Percentiles rank a stretch among this genome's conserved stretches.
Evolutionary conservation across 345 rosid species (phyloP).

Genomic region (Erucastrum elatum): DNA sequence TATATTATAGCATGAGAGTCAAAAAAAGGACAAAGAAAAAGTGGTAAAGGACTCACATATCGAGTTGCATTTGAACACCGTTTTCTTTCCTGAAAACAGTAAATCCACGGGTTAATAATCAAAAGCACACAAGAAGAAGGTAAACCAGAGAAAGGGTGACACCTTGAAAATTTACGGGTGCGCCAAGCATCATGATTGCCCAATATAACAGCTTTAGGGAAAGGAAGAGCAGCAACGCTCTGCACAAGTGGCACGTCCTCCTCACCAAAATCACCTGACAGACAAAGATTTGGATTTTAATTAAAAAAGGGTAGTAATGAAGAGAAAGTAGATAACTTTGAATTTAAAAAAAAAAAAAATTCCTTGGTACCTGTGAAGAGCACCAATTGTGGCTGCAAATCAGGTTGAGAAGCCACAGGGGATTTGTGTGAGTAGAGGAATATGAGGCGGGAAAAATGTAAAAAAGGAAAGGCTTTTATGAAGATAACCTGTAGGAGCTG

Average conservation of each 20-base stretch:
- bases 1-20: neutral
- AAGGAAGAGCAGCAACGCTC: conserved; percentile 57
- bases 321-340: conserved; percentile 14
- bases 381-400: conserved; percentile 88
- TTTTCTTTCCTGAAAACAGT: conserved; percentile 54
- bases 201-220: conserved; percentile 74
- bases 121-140: neutral
- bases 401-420: neutral
- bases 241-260: conserved; percentile 71
- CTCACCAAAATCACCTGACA: conserved; percentile 86
- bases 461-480: neutral
- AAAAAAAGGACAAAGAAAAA: neutral
- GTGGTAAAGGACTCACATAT: conserved; percentile 54
- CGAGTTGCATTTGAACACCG: conserved; percentile 72
- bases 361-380: conserved; percentile 68
- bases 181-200: conserved; percentile 92
- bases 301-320: neutral
- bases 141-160: neutral
- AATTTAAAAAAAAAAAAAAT: neutral
- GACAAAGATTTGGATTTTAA: too few species aligned
- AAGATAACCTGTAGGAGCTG: neutral
- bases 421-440: neutral
- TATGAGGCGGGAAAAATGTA: neutral
- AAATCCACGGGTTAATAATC: neutral
- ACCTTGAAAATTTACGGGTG: conserved; percentile 53